These are phyloP conservation scores for Gymnopilus dilepis DNA, from an alignment of 768 basidiomycete genomes.

Conservation along the genomic window DNA sequence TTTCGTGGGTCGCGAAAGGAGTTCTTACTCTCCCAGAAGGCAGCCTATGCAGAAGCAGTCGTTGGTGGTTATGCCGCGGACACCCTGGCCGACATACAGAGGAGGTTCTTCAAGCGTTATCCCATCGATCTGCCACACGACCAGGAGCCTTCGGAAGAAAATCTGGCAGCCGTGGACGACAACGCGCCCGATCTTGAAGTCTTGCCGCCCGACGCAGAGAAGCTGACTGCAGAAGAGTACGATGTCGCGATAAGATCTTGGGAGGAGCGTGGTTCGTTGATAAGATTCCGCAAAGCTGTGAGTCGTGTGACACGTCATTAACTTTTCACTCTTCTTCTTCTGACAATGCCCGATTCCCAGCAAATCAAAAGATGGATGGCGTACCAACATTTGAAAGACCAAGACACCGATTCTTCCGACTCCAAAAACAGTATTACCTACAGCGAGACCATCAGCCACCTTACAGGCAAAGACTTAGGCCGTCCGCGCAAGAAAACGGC, in stretches of 20 bases:
- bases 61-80: background rate
- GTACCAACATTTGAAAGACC: constrained; percentile 20
- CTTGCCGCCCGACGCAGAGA: constrained; percentile 2
- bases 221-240: constrained; percentile 4
- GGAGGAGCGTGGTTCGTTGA: background rate
- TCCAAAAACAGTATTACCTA: constrained; percentile 10
- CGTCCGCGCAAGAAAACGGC: constrained; percentile 5
- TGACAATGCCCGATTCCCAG: constrained; percentile 1
- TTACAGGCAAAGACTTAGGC: background rate
- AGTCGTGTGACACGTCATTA: background rate
- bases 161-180: constrained; percentile 10
- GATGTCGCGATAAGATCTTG: background rate
- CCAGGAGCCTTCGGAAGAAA: constrained; percentile 8
- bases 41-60: constrained; percentile 8
- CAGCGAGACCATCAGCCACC: constrained; percentile 3
- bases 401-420: constrained; percentile 10
- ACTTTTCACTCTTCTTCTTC: background rate
- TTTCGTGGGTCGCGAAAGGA: background rate
- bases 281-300: constrained; percentile 7
- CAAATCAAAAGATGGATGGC: constrained; percentile 24
- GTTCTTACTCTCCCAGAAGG: constrained; percentile 1
- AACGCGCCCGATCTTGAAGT: constrained; percentile 13
- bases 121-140: constrained; percentile 9
- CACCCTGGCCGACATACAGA: background rate
- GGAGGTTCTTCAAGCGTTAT: constrained; percentile 14